Evolutionary conservation across 106 monocot genomes (phyloP), one percentile per base, ranked within the genome.

Genomic region (Phalaenopsis equestris): DNA sequence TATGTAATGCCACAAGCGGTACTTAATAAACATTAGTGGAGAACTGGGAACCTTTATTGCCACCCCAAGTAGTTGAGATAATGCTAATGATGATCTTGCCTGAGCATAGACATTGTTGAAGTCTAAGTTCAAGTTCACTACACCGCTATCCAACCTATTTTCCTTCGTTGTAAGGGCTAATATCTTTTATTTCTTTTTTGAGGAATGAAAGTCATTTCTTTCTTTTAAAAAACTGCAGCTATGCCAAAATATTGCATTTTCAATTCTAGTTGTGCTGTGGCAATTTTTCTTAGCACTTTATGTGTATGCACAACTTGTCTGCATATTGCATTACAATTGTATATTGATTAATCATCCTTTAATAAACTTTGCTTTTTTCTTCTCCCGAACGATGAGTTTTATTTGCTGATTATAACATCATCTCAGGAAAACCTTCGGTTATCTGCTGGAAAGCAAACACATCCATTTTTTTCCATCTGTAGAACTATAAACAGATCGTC

Each of bases 401-500:
- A 45, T 79, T 83, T 55, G 68, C 55, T 38, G 70, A 78, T 15
- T 73, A 56, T 39, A 42, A 55, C 67, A 67, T 47, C 6, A 57
- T 18, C 15, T 52, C 84, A 98, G 98, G 94, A 89, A 87, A 90
- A 87, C 79, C 42, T 79, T 8, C 79, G 75, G 12, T 70, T 90
- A 67, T 91, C 90, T 83, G 81, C 82, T 46, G 93, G 92, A 79
- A 91, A 86, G 81, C 82, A 87, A 84, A 88, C 84, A 30, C 95
- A 99, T 84, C 95, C 93, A n/a, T 95, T 95, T 86, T 95, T 95
- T 80, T 79, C 87, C 48, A 85, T 67, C 52, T 61, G 83, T 76
- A 90, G 86, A 81, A 12, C 85, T 78, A 77, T 64, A 75, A 99
- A 89, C 55, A 86, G 30, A 45, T 75, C 42, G 15, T 18, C 64